Percentiles rank a stretch among this genome's conserved stretches.
Conservation (phyloP, 2,329 filamentous ascomycete species). For the Fusarium udum region DNA sequence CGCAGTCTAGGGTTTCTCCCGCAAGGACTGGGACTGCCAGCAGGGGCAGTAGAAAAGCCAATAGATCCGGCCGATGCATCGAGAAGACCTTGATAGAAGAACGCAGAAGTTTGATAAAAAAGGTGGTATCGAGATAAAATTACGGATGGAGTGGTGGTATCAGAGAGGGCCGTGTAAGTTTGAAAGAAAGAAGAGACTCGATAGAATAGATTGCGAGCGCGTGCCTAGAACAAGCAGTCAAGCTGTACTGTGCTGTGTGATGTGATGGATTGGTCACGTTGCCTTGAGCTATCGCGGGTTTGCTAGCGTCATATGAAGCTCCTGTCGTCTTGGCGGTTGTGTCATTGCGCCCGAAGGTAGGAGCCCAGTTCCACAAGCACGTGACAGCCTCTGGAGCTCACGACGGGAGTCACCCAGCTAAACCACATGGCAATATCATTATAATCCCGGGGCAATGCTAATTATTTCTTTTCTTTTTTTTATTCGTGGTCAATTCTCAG, state of each 20-base stretch:
- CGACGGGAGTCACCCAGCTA: not conserved
- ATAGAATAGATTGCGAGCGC: conserved; percentile 1
- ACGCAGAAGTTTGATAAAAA: conserved; percentile 2
- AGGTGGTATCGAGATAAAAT: not conserved
- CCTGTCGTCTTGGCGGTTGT: conserved; percentile 41
- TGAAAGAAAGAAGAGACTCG: not conserved
- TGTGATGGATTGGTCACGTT: conserved; percentile 45
- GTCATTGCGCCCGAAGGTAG: conserved; percentile 43
- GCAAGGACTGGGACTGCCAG: conserved; percentile 51
- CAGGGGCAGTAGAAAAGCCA: conserved; percentile 50
- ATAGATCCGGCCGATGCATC: conserved; percentile 54
- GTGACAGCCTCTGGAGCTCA: conserved; percentile 37
- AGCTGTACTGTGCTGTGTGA: not conserved
- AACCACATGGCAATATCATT: not conserved
- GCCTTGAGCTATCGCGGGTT: conserved; percentile 42
- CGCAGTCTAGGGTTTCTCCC: conserved; percentile 68
- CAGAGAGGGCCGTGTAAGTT: not conserved
- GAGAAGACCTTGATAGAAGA: conserved; percentile 25
- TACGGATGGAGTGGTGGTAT: conserved; percentile 14
- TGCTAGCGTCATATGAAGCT: conserved; percentile 40
- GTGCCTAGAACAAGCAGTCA: conserved; percentile 17
- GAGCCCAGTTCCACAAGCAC: conserved; percentile 39
- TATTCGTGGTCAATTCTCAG: not conserved
- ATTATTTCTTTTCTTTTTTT: not conserved
- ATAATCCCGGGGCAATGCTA: not conserved